Evolutionary conservation across 768 basidiomycete genomes (phyloP).

Genomic region (Termitomyces sp.): DNA sequence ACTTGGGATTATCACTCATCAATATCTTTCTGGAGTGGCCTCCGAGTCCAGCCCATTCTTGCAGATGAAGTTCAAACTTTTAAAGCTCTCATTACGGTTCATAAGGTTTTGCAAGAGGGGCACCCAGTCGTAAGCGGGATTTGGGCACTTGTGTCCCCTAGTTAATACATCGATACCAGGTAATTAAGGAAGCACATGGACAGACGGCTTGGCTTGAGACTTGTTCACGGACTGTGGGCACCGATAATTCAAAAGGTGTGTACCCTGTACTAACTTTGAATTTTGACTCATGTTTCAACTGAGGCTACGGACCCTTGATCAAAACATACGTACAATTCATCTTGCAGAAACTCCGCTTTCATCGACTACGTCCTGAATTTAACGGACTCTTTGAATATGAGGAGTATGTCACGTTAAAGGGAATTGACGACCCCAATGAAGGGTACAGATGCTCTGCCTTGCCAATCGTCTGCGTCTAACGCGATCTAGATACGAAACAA

Average conservation of each 20-base stretch:
- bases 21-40: slow-evolving; percentile 95
- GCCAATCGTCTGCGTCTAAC: slow-evolving; percentile 8
- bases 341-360: slow-evolving; percentile 92
- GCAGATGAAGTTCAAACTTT: slow-evolving; percentile 98
- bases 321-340: slow-evolving; percentile 96
- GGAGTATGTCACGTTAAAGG: slow-evolving; percentile 95
- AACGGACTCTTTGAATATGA: slow-evolving; percentile 99
- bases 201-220: slow-evolving; percentile 99
- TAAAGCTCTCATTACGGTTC: slow-evolving; percentile 95
- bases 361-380: slow-evolving; percentile 93
- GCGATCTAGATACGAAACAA: slow-evolving; percentile 83
- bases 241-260: slow-evolving; percentile 71
- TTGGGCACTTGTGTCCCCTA: background rate
- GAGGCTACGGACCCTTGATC: slow-evolving; percentile 91
- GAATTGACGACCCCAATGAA: slow-evolving; percentile 98
- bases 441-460: slow-evolving; percentile 53
- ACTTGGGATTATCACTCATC: slow-evolving; percentile 99
- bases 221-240: slow-evolving; percentile 82
- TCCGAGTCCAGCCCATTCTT: slow-evolving; percentile 94
- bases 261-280: background rate
- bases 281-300: background rate
- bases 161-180: slow-evolving; percentile 39
- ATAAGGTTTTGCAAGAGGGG: slow-evolving; percentile 97
- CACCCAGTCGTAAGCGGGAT: slow-evolving; percentile 71
- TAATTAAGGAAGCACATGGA: slow-evolving; percentile 92